Evolutionary conservation across 176 grass and related monocot species (phyloP).

Genomic region (Juncus inflexus): DNA sequence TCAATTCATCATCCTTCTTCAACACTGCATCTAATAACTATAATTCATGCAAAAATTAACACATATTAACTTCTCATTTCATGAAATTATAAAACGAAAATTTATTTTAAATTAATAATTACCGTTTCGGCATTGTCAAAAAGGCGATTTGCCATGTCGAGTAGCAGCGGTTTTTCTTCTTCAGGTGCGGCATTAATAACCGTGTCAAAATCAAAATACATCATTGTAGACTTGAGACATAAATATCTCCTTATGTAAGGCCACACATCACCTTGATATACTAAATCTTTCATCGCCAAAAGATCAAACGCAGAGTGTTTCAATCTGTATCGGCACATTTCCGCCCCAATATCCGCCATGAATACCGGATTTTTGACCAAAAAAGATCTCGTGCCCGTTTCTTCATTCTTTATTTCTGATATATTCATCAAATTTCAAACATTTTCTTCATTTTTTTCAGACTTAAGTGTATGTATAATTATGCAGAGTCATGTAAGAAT

Average conservation of each 20-base stretch:
- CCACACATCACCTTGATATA: constrained; percentile 60
- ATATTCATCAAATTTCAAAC: background rate
- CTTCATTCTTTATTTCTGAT: constrained; percentile 56
- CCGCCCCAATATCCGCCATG: constrained; percentile 57
- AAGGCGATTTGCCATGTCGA: constrained; percentile 56
- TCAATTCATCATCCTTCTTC: constrained; percentile 43
- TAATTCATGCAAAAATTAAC: background rate
- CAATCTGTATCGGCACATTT: constrained; percentile 50
- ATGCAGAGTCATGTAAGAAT: background rate
- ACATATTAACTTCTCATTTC: background rate
- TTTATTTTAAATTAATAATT: background rate
- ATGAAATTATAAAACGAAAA: background rate
- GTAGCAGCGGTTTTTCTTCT: constrained; percentile 31
- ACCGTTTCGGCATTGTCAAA: constrained; percentile 75
- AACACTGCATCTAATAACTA: constrained; percentile 50
- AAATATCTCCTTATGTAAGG: constrained; percentile 83
- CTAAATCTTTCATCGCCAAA: constrained; percentile 70
- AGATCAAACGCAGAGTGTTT: constrained; percentile 82
- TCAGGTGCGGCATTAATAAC: constrained; percentile 47
- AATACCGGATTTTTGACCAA: constrained; percentile 53
- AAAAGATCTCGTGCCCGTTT: constrained; percentile 63
- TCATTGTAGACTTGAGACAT: constrained; percentile 73
- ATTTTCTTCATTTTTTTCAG: constrained; percentile 2
- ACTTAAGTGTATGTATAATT: background rate
- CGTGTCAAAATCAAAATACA: constrained; percentile 91